Evolutionary conservation across 176 grass and related monocot species (phyloP), one percentile per base, ranked within the genome.

Genomic region (Guadua angustifolia): DNA sequence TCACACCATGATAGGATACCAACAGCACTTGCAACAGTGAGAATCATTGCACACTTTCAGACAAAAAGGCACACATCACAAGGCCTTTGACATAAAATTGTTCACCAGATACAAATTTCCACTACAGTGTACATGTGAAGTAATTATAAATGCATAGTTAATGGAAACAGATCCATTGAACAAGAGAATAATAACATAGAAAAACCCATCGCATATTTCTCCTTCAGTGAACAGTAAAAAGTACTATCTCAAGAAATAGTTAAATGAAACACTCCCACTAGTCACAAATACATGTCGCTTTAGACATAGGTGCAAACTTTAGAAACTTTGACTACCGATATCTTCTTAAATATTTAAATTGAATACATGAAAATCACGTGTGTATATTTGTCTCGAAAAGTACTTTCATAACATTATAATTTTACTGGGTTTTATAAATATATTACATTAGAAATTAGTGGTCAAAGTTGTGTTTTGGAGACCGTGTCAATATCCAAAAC

Each of bases 211-310:
- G 46, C 74, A 79, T 1, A 22, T 47, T 35, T 63, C 22, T 46
- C 14, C 17, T 66, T 84, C 36, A 58, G 19, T 44, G 67, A 76
- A 56, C 60, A 26, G 46, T 5, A 66, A 78, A 88, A 65, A 88
- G 21, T 73, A 58, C 11, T 56, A 39, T 36, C 7, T 32, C 39
- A 4, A 45, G 71, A 73, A 32, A 47, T n/a, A 74, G n/a, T 53
- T 47, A 62, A 50, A 44, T 33, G 19, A 63, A 76, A 36, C 4
- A 36, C 35, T 36, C 35, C 35, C 2, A 2, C 35, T 2, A 36
- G 35, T 36, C 35, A 36, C 35, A 36, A 36, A 36, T 36, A 36
- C 35, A 36, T 36, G 2, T 36, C 4, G 2, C 4, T 36, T 36
- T 36, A 2, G 35, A 36, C 35, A 36, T 36, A 36, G 35, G 35